Evolutionary conservation across 306 rosid species (phyloP).

Genomic region (Fragaria vesca): DNA sequence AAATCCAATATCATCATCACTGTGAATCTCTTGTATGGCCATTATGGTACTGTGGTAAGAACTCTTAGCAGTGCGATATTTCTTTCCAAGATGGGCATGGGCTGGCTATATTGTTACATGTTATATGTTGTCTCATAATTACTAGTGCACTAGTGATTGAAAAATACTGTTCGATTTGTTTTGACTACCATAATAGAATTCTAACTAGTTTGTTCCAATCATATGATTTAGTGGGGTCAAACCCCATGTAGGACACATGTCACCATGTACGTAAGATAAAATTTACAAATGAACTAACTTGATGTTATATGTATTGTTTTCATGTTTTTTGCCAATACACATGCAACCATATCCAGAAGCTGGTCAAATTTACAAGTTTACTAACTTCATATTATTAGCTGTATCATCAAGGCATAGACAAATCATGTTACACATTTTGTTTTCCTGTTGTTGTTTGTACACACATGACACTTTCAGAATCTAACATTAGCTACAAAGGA

Average conservation of each 20-base stretch:
- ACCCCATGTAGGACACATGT: background rate
- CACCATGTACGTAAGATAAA: background rate
- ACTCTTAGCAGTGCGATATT: background rate
- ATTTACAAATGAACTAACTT: background rate
- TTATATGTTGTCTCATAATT: background rate
- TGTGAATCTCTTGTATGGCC: background rate
- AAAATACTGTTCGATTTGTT: background rate
- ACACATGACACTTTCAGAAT: background rate
- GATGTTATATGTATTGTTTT: background rate
- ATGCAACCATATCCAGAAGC: background rate
- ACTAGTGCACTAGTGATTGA: background rate
- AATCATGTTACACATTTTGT: background rate
- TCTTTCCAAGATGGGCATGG: constrained; percentile 5
- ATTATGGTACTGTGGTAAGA: background rate
- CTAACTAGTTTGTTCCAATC: background rate
- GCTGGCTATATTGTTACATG: background rate
- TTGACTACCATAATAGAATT: background rate
- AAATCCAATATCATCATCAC: constrained; percentile 14
- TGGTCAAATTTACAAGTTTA: background rate
- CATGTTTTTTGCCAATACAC: constrained; percentile 6
- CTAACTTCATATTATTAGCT: background rate
- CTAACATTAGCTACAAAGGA: constrained; percentile 8
- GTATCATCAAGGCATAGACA: background rate
- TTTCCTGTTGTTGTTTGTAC: constrained; percentile 8
- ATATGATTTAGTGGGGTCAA: background rate